Percentiles rank a stretch among this genome's conserved stretches.
Evolutionary conservation across 2,329 filamentous ascomycete genomes (phyloP).

Genomic region (Colletotrichum lentis): DNA sequence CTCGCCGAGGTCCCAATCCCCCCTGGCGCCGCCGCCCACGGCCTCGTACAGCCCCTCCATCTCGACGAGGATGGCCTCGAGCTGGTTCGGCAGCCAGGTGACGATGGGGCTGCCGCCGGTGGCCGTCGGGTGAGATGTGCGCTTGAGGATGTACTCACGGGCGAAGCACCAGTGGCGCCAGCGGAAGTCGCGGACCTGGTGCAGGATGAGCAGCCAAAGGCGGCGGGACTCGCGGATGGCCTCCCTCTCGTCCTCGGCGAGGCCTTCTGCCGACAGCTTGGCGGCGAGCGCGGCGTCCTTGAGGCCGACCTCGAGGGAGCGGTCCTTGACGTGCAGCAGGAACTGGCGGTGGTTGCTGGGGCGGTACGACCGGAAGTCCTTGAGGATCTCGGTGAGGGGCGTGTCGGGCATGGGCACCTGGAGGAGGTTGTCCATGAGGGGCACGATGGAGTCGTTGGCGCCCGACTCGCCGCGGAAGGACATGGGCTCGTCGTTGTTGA

Average conservation of each 20-base stretch:
- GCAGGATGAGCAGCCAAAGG: constrained; percentile 70
- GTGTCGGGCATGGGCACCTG: constrained; percentile 88
- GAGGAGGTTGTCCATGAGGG: constrained; percentile 86
- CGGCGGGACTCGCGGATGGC: constrained; percentile 63
- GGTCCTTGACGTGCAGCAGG: constrained; percentile 72
- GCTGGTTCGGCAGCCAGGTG: constrained; percentile 84
- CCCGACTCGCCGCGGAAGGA: constrained; percentile 92
- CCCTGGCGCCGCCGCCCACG: constrained; percentile 52
- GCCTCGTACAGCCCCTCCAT: constrained; percentile 68
- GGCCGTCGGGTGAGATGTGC: constrained; percentile 77
- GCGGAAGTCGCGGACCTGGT: constrained; percentile 82
- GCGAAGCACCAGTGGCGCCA: constrained; percentile 90
- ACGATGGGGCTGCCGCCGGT: constrained; percentile 85
- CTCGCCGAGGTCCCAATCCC: constrained; percentile 54
- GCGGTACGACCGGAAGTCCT: constrained; percentile 88
- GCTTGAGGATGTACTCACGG: constrained; percentile 83
- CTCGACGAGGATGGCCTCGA: constrained; percentile 75
- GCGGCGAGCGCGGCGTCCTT: constrained; percentile 64
- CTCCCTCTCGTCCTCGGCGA: constrained; percentile 43
- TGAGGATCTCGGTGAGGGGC: constrained; percentile 85
- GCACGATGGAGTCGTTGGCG: constrained; percentile 94
- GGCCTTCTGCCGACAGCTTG: constrained; percentile 39
- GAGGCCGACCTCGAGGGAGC: constrained; percentile 59
- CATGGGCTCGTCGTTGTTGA: constrained; percentile 73
- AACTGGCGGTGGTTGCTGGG: constrained; percentile 90